Evolutionary conservation across 1,284 basidiomycete species (phyloP).

Genomic region (Gymnopus androsaceus): DNA sequence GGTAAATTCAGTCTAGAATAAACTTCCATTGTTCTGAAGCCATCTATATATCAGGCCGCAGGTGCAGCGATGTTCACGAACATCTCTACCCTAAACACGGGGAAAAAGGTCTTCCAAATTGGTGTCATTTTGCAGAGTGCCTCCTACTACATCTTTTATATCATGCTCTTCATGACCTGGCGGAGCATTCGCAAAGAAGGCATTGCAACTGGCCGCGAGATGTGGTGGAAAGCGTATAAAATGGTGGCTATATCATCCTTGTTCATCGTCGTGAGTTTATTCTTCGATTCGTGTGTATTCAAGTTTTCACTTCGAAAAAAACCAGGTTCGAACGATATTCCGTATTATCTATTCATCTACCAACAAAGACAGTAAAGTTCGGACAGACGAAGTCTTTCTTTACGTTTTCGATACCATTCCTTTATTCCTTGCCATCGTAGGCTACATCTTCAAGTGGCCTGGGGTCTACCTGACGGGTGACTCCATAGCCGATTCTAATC

Average conservation of each 20-base stretch:
- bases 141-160: conserved; percentile 29
- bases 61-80: conserved; percentile 16
- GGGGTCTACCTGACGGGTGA: conserved; percentile 26
- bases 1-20: conserved; percentile 22
- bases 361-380: neutral
- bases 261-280: conserved; percentile 26
- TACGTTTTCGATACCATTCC: conserved; percentile 43
- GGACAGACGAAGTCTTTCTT: conserved; percentile 34
- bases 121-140: conserved; percentile 27
- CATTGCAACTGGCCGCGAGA: conserved; percentile 12
- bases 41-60: conserved; percentile 8
- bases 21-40: neutral
- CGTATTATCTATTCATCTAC: conserved; percentile 3
- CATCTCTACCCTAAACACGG: conserved; percentile 10
- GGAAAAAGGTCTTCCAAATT: conserved; percentile 21
- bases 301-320: neutral
- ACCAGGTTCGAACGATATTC: conserved; percentile 9
- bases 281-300: neutral
- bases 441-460: conserved; percentile 35
- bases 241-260: conserved; percentile 26
- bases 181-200: conserved; percentile 17
- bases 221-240: conserved; percentile 26
- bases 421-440: conserved; percentile 38
- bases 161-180: conserved; percentile 17
- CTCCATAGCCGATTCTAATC: neutral